Base-by-base conservation (phyloP, 371 early-diverging fungal genomes). In the Mucor indicus region DNA sequence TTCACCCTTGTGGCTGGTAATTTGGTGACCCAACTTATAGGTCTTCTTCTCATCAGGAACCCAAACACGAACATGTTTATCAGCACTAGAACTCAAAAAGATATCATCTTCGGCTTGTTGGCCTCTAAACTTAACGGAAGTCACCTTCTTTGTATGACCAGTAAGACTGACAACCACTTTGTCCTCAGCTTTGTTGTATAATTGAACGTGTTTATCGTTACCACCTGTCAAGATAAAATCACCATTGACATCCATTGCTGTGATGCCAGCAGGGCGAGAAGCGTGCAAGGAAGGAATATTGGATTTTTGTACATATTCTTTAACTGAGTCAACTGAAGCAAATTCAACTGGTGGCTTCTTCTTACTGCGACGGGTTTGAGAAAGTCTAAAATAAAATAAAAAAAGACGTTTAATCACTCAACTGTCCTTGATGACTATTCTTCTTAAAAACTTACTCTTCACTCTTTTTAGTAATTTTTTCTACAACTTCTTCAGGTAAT, bases 51-150 rank as follows among this genome's bases (percentile, higher is more conserved):
- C 69, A 27, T 68, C 72, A 31, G 82, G 62, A 13, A 58, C 56
- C 89, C 89, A 93, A 29, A 89, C 54, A 65, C 89, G 88, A 35
- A 93, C 87, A 24, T 85, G 86, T 48, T 89, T 86, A 72, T 94
- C 96, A 11, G 79, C 86, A 53, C 90, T 81, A 4, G 85, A 85
- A 20, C 90, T 83, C 38, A 95, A 41, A 37, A 82, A 86, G 21
- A 71, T 52, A 60, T 81, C 84, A 39, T 71, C 46, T 24, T 50
- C 56, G 37, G 35, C 38, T 46, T 72, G 72, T 23, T 73, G 72
- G 41, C 85, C 83, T 35, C 80, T 69, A 72, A 87, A 92, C 15
- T 79, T 67, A 7, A 88, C 87, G 30, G 74, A 61, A 4, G 81
- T 86, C 27, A 94, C 73, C 56, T 82, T 84, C 71, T 91, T 90